Percentiles rank a stretch among this genome's conserved stretches.
These are phyloP conservation scores for Lachancea cidri DNA, from an alignment of 805 yeast species.

Conservation along the genomic window DNA sequence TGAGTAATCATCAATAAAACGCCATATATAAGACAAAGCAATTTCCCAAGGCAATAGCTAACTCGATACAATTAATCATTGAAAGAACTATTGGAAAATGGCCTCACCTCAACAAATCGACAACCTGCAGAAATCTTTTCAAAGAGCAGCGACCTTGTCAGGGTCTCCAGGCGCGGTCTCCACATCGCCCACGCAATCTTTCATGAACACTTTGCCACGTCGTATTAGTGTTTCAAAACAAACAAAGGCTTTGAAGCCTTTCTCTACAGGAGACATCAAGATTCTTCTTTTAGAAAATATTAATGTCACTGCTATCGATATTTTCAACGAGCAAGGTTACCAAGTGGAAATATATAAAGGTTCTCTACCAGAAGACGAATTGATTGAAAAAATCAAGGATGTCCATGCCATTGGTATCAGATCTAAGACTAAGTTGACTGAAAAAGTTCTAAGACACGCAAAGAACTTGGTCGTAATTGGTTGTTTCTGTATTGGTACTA, in stretches of 20 bases:
- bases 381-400: slow-evolving; percentile 86
- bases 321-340: slow-evolving; percentile 85
- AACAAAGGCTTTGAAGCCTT: slow-evolving; percentile 81
- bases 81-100: slow-evolving; percentile 36
- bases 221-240: slow-evolving; percentile 41
- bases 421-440: slow-evolving; percentile 89
- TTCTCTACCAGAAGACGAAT: slow-evolving; percentile 85
- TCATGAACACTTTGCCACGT: slow-evolving; percentile 47
- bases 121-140: slow-evolving; percentile 48
- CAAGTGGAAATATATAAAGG: slow-evolving; percentile 93
- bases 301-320: slow-evolving; percentile 84
- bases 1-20: slow-evolving; percentile 1
- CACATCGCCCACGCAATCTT: slow-evolving; percentile 75
- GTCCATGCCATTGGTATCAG: slow-evolving; percentile 98
- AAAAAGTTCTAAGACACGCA: slow-evolving; percentile 75
- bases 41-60: background rate
- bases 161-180: slow-evolving; percentile 69
- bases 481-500: slow-evolving; percentile 98
- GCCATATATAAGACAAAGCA: slow-evolving; percentile 1
- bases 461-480: slow-evolving; percentile 87
- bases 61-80: background rate
- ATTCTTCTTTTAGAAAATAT: slow-evolving; percentile 88
- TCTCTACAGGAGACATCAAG: slow-evolving; percentile 92
- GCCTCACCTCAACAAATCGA: slow-evolving; percentile 63
- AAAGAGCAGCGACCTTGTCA: slow-evolving; percentile 46